Evolutionary conservation across 2,329 filamentous ascomycete species (phyloP).

Genomic region (Akanthomyces muscarius): DNA sequence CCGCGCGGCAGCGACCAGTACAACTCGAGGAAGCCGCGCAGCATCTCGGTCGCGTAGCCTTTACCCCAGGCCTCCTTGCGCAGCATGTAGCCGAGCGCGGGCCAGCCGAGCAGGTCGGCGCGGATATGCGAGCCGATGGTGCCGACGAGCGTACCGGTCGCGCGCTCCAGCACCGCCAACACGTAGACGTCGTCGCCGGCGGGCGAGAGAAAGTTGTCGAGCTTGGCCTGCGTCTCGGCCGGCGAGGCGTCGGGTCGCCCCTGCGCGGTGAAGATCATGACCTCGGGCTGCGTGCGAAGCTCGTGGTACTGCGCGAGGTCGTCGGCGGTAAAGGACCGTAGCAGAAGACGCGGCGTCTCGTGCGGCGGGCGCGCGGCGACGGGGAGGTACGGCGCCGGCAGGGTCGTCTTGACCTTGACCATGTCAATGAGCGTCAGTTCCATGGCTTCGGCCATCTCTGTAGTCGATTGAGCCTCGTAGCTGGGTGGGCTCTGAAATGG

Average conservation of each 20-base stretch:
- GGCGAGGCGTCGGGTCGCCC: constrained; percentile 41
- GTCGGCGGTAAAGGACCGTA: constrained; percentile 46
- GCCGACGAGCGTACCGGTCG: constrained; percentile 49
- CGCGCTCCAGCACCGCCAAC: constrained; percentile 47
- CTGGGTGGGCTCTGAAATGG: neutral
- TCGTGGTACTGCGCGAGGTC: constrained; percentile 49
- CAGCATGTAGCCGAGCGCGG: constrained; percentile 57
- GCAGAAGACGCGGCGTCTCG: constrained; percentile 49
- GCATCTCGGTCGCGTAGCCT: constrained; percentile 55
- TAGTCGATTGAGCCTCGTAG: neutral
- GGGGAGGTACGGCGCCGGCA: constrained; percentile 40
- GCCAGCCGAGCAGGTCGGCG: constrained; percentile 45
- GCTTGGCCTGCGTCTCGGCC: constrained; percentile 38
- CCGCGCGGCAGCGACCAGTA: constrained; percentile 49
- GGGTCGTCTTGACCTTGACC: constrained; percentile 45
- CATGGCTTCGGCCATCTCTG: neutral
- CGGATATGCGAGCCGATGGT: constrained; percentile 41
- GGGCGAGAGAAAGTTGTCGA: constrained; percentile 43
- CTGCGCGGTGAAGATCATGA: constrained; percentile 56
- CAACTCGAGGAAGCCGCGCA: constrained; percentile 41
- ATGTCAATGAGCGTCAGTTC: constrained; percentile 4
- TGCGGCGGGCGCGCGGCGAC: constrained; percentile 37
- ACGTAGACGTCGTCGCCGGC: constrained; percentile 52
- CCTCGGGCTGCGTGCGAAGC: constrained; percentile 54
- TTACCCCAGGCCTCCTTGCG: constrained; percentile 50